phyloP scores from a whole-genome alignment of 23 red algal species.

The Gracilaria vermiculophylla region DNA sequence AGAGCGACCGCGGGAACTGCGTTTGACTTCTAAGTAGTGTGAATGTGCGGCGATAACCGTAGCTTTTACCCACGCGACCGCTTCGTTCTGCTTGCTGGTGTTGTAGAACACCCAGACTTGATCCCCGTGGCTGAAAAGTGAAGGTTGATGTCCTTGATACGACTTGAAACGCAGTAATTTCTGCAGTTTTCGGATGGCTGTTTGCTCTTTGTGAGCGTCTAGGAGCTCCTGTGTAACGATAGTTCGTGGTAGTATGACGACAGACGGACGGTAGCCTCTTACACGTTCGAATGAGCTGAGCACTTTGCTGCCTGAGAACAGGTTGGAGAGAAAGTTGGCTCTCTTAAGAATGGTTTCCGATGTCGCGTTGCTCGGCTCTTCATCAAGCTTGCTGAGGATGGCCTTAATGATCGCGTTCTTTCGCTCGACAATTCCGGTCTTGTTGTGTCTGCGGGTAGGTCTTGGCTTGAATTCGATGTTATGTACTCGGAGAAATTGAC shows the following conservation, averaged over 20 bases:
- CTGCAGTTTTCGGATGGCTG: neutral
- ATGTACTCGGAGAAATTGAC: neutral
- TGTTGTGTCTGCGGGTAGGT: constrained; percentile 22
- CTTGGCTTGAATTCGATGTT: constrained; percentile 32
- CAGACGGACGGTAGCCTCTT: neutral
- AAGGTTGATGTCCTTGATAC: neutral
- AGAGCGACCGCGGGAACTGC: neutral
- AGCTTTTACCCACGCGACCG: neutral
- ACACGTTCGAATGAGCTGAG: constrained; percentile 36
- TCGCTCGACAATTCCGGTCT: neutral
- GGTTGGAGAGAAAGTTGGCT: constrained; percentile 24
- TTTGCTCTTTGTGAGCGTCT: constrained; percentile 10
- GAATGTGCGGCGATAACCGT: neutral
- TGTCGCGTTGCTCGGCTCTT: neutral
- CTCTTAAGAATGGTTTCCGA: neutral
- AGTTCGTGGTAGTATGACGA: neutral
- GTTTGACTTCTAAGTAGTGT: too few relatives aligned
- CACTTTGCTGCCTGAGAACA: constrained; percentile 14
- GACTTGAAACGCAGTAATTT: neutral
- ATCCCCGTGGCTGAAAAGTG: neutral
- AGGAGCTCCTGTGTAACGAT: neutral
- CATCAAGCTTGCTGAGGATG: constrained; percentile 27
- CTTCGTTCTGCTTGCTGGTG: neutral
- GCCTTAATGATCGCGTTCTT: constrained; percentile 8
- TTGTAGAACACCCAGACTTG: neutral